A percentile compares a stretch with the other conserved stretches of the same genome.
phyloP scores from a whole-genome alignment of 2,329 filamentous ascomycete species.

The Hypoxylon sp. region DNA sequence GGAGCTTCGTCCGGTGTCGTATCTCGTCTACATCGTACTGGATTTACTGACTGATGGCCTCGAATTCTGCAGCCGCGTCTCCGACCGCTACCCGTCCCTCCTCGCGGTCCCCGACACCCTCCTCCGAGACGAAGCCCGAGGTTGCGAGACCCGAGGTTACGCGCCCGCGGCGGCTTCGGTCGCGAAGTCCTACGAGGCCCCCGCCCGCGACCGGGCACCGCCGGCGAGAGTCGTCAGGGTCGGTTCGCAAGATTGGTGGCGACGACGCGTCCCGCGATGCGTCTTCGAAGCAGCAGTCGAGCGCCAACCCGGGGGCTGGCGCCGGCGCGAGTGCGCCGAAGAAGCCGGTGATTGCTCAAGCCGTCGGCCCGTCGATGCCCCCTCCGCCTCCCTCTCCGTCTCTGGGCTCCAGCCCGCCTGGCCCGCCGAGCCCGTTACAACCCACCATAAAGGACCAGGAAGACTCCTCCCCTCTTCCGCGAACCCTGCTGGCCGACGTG shows the following conservation, averaged over 20 bases:
- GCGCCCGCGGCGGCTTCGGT: slow-evolving; percentile 59
- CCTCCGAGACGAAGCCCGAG: slow-evolving; percentile 60
- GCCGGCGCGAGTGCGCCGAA: slow-evolving; percentile 51
- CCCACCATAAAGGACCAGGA: slow-evolving; percentile 50
- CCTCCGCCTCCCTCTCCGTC: slow-evolving; percentile 28
- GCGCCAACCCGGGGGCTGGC: slow-evolving; percentile 48
- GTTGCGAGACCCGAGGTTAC: slow-evolving; percentile 58
- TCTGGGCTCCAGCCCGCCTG: slow-evolving; percentile 31
- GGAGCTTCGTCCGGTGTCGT: slow-evolving; percentile 11
- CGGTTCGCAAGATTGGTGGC: slow-evolving; percentile 53
- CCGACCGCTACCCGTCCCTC: slow-evolving; percentile 58
- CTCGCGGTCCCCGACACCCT: slow-evolving; percentile 64
- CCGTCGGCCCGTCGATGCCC: slow-evolving; percentile 31
- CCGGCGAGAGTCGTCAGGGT: slow-evolving; percentile 52
- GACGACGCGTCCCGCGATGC: slow-evolving; percentile 51
- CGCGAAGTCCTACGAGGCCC: slow-evolving; percentile 57
- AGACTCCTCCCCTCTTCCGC: slow-evolving; percentile 54
- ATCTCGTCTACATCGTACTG: slow-evolving; percentile 7
- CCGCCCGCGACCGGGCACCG: slow-evolving; percentile 50
- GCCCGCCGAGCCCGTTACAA: slow-evolving; percentile 46
- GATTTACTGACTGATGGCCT: slow-evolving; percentile 37
- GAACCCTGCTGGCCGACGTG: slow-evolving; percentile 69
- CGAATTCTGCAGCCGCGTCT: slow-evolving; percentile 55
- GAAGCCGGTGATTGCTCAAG: slow-evolving; percentile 61
- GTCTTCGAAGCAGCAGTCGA: slow-evolving; percentile 45